Evolutionary conservation across 2,329 filamentous ascomycete genomes (phyloP), one percentile per base, ranked within the genome.

Genomic region (Hysterium pulicare): DNA sequence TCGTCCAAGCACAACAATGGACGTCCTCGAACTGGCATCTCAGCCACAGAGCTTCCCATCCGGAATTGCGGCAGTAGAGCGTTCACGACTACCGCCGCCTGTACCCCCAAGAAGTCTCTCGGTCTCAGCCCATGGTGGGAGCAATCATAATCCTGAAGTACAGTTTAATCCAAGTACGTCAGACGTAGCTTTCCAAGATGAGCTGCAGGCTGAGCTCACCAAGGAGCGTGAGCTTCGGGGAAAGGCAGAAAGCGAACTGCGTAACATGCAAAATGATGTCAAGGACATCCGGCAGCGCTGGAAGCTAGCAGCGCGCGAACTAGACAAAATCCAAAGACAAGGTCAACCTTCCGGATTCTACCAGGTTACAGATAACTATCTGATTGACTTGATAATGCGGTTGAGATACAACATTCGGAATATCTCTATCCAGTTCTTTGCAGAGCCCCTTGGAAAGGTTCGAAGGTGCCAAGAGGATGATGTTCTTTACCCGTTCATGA

Each of bases 381-480:
- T 34, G 17, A 34, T 34, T 19, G 32, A 16, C 4, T 34, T 34
- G 32, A 19, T 34, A 19, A 34, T 17, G n/a, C 32, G 32, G 4
- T 10, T 34, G 32, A 34, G 32, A 19, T 34, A 34, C 32, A 34
- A 34, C 17, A 34, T 34, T 19, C 32, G n/a, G 13, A 34, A 16
- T 34, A 16, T 34, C 17, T 4, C 32, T 19, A 34, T 34, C 32
- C 32, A 34, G 32, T 34, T 16, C 32, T 34, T 34, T 19, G 16
- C 32, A 16, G 17, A 19, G 17, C 17, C 4, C 3, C 28, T 31
- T 3, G 28, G 8, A 3, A 31, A 16, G 28, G 28, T 9, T 31
- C 8, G 4, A 31, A 3, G 28, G 8, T 16, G 13, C 16, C 28
- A 5, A 8, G 8, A 31, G 28, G 16, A 31, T 9, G 8, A 16